Evolutionary conservation across 2,329 filamentous ascomycete species (phyloP).

Genomic region (Penicillium hesseltinei): DNA sequence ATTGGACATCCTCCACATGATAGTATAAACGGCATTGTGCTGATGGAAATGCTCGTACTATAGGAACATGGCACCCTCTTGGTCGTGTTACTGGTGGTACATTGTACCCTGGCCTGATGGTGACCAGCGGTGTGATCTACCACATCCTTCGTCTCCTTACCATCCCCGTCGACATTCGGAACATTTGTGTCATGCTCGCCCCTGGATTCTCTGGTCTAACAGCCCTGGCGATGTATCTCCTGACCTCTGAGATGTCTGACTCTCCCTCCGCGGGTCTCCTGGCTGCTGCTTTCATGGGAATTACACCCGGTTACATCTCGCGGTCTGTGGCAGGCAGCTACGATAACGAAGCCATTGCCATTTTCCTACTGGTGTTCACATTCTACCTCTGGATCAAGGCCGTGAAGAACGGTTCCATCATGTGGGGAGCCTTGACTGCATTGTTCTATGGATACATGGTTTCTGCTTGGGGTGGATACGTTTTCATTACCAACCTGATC

Average conservation of each 20-base stretch:
- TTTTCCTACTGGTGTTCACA: conserved; percentile 96
- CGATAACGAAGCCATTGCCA: conserved; percentile 99
- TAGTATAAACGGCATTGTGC: conserved; percentile 10
- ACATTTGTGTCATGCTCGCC: conserved; percentile 95
- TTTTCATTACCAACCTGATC: conserved; percentile 97
- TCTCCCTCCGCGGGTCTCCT: conserved; percentile 92
- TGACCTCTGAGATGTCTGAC: conserved; percentile 96
- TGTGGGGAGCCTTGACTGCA: conserved; percentile 92
- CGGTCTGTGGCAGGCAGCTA: conserved; percentile 97
- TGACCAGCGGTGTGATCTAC: conserved; percentile 96
- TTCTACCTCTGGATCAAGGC: conserved; percentile 99
- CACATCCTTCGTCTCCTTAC: conserved; percentile 85
- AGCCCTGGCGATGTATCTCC: conserved; percentile 85
- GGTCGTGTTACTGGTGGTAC: conserved; percentile 97
- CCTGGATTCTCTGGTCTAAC: conserved; percentile 93
- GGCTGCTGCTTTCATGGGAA: conserved; percentile 94
- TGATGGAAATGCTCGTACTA: conserved; percentile 21
- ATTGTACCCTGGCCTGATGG: conserved; percentile 98
- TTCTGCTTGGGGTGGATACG: conserved; percentile 98
- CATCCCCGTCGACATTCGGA: conserved; percentile 94
- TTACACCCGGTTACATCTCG: conserved; percentile 95
- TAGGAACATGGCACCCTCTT: conserved; percentile 95
- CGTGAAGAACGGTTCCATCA: conserved; percentile 90
- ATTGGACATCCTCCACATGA: conserved; percentile 8
- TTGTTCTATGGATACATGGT: conserved; percentile 99